phyloP scores from a whole-genome alignment of 352 stramenopile genomes.

The Globisporangium canariense region DNA sequence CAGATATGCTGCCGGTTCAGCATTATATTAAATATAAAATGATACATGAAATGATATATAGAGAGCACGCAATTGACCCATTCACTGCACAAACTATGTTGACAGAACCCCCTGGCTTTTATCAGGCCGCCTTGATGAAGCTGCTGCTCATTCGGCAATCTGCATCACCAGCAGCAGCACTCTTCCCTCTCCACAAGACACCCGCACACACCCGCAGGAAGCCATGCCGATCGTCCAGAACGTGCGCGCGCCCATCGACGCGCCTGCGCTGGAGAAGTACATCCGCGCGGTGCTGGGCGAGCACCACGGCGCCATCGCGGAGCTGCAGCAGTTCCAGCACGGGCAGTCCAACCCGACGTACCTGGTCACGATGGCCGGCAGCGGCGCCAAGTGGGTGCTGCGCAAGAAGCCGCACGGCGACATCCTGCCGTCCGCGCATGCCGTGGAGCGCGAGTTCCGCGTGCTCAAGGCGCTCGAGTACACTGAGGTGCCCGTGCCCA shows the following conservation, averaged over 20 bases:
- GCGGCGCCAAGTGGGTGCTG: constrained; percentile 64
- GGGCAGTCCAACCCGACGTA: constrained; percentile 90
- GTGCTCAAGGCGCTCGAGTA: constrained; percentile 64
- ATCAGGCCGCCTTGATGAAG: no score
- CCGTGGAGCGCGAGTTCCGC: constrained; percentile 75
- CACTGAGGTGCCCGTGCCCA: constrained; percentile 64
- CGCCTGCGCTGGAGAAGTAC: constrained; percentile 39
- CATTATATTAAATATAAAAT: neutral
- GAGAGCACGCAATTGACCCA: no score
- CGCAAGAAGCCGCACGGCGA: constrained; percentile 82
- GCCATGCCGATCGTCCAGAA: constrained; percentile 45
- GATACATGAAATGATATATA: no score
- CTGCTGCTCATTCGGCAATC: constrained; percentile 1
- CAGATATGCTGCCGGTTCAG: no score
- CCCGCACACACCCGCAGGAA: no score
- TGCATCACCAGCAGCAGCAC: neutral
- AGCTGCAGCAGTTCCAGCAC: constrained; percentile 80
- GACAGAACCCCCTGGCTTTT: no score
- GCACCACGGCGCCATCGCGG: constrained; percentile 47
- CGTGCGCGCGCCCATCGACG: constrained; percentile 54
- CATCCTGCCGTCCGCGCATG: constrained; percentile 78
- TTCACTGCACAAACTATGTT: no score
- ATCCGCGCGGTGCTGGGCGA: constrained; percentile 46
- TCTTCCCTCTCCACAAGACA: neutral
- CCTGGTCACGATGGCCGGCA: constrained; percentile 57